A percentile compares a stretch with the other conserved stretches of the same genome.
Conservation (phyloP, 441 rosid genomes). For the Gossypium schwendimanii region DNA sequence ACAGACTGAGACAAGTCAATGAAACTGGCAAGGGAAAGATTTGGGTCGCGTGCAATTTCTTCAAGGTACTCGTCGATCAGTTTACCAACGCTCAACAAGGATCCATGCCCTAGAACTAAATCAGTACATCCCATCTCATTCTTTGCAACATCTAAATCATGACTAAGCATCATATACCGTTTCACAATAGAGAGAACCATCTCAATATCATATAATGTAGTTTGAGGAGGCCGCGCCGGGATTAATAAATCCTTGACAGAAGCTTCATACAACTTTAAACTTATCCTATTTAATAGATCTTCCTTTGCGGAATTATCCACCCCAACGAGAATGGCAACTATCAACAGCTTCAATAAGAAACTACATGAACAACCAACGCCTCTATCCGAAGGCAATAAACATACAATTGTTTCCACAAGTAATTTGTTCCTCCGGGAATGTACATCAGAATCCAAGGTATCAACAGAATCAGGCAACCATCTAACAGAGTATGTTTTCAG, state of each 20-base stretch:
- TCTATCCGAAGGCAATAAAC: conserved; percentile 60
- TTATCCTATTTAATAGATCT: conserved; percentile 49
- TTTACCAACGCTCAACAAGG: conserved; percentile 56
- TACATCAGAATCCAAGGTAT: conserved; percentile 46
- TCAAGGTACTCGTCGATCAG: conserved; percentile 65
- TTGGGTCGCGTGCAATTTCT: conserved; percentile 46
- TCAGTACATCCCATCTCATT: conserved; percentile 30
- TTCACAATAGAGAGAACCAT: conserved; percentile 51
- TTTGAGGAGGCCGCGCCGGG: conserved; percentile 39
- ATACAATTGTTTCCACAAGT: conserved; percentile 63
- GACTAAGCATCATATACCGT: conserved; percentile 31
- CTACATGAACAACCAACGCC: conserved; percentile 57
- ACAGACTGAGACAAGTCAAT: conserved; percentile 46
- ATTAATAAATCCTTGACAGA: conserved; percentile 61
- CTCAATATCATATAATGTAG: conserved; percentile 55
- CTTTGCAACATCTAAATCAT: conserved; percentile 32
- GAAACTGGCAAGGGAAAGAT: conserved; percentile 45
- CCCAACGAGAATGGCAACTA: conserved; percentile 55
- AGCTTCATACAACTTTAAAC: conserved; percentile 69
- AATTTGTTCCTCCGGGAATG: conserved; percentile 40
- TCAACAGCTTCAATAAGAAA: conserved; percentile 74
- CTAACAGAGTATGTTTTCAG: conserved; percentile 61
- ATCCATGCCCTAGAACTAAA: conserved; percentile 40
- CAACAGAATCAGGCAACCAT: conserved; percentile 75
- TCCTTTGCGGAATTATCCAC: conserved; percentile 47